These are phyloP conservation scores for Phoma sp. DNA, from an alignment of 2,329 filamentous ascomycete species.

Conservation along the genomic window DNA sequence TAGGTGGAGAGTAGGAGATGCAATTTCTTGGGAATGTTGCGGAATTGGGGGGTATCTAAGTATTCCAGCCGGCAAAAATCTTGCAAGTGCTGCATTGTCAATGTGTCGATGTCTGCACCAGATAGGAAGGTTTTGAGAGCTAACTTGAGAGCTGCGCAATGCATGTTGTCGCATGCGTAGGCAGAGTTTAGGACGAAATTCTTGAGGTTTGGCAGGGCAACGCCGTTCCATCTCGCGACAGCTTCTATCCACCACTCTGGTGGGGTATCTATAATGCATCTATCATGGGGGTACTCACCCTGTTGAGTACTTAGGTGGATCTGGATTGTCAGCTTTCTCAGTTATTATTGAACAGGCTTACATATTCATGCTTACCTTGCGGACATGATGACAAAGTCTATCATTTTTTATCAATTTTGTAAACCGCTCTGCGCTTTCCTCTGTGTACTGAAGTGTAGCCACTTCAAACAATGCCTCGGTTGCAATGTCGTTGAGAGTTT, in stretches of 20 bases:
- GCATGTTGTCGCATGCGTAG: not conserved
- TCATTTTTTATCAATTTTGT: not conserved
- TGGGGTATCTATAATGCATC: not conserved
- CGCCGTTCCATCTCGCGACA: not conserved
- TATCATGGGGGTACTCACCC: not conserved
- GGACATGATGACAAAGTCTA: not conserved
- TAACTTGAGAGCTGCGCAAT: not conserved
- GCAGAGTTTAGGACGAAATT: not conserved
- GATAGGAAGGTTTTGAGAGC: not conserved
- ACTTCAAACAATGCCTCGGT: conserved; percentile 6
- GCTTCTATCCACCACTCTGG: conserved; percentile 1
- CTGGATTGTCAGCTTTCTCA: not conserved
- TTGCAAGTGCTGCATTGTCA: conserved; percentile 13
- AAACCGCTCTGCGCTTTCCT: not conserved
- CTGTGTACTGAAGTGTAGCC: not conserved
- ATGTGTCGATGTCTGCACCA: not conserved
- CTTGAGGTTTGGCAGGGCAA: conserved; percentile 1
- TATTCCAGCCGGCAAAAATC: not conserved
- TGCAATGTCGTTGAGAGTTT: not conserved
- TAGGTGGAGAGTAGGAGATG: conserved; percentile 6
- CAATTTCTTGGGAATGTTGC: not conserved
- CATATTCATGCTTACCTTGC: not conserved
- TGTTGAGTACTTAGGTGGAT: not conserved
- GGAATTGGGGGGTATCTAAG: not conserved
- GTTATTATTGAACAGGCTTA: not conserved